Evolutionary conservation across 1,284 basidiomycete genomes (phyloP).

Genomic region (Porodaedalea pini): DNA sequence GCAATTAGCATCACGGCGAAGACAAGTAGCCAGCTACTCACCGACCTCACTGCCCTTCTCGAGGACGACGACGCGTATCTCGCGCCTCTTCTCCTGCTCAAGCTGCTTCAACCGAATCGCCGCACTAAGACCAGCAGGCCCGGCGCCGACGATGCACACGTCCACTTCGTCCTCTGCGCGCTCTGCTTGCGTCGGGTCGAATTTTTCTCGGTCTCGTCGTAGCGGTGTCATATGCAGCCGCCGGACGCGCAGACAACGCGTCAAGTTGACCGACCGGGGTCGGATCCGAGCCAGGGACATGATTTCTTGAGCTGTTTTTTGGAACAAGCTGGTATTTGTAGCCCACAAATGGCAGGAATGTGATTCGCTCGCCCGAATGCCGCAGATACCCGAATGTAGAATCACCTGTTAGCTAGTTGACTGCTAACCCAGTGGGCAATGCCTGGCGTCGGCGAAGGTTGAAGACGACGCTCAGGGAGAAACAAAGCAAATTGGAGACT

Average conservation of each 20-base stretch:
- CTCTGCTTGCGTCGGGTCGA: conserved; percentile 56
- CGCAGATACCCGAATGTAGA: no score
- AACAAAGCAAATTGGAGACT: no score
- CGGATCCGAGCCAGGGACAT: conserved; percentile 43
- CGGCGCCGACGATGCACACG: conserved; percentile 95
- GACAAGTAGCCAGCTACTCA: conserved; percentile 37
- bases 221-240: conserved; percentile 30
- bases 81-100: conserved; percentile 73
- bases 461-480: no score
- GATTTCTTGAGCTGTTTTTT: conserved; percentile 43
- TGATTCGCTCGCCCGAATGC: background rate
- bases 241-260: conserved; percentile 13
- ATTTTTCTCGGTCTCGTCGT: conserved; percentile 35
- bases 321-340: background rate
- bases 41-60: conserved; percentile 95
- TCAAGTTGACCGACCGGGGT: background rate
- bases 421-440: no score
- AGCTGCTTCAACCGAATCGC: conserved; percentile 96
- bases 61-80: conserved; percentile 89
- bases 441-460: no score
- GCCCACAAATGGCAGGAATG: background rate
- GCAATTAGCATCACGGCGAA: background rate
- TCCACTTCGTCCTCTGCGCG: conserved; percentile 87
- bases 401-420: background rate
- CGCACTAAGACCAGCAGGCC: conserved; percentile 93